Percentiles rank a stretch among this genome's conserved stretches.
Evolutionary conservation across 441 rosid species (phyloP).

Genomic region (Brassica balearica): DNA sequence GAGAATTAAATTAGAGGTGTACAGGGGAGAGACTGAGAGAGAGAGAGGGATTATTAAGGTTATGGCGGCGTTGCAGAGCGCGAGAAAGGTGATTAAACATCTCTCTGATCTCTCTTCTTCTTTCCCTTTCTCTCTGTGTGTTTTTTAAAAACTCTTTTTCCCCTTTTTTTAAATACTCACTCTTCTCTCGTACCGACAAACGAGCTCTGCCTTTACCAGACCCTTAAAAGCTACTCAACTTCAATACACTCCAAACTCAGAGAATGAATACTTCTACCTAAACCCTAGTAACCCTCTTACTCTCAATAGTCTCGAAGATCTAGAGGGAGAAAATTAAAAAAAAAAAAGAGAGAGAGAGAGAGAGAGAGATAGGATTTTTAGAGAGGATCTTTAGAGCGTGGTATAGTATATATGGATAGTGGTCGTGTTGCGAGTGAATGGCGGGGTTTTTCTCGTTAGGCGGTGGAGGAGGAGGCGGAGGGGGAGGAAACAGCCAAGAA

Average conservation of each 20-base stretch:
- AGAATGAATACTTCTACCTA: constrained; percentile 36
- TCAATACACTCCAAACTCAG: constrained; percentile 37
- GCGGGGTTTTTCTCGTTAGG: constrained; percentile 78
- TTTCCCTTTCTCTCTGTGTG: constrained; percentile 20
- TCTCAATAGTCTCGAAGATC: constrained; percentile 25
- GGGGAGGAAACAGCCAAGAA: constrained; percentile 45
- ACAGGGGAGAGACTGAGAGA: constrained; percentile 33
- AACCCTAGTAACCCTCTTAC: constrained; percentile 29
- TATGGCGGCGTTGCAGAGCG: constrained; percentile 53
- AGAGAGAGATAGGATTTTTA: neutral
- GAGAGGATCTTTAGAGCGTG: neutral
- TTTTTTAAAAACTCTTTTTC: constrained; percentile 13
- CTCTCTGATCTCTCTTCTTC: constrained; percentile 38
- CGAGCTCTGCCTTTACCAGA: constrained; percentile 33
- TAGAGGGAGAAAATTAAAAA: neutral
- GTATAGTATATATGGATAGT: constrained; percentile 29
- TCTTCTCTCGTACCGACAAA: constrained; percentile 43
- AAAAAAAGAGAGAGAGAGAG: no score
- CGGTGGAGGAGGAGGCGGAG: constrained; percentile 48
- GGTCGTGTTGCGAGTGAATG: constrained; percentile 45
- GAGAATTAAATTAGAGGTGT: constrained; percentile 43
- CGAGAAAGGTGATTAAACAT: constrained; percentile 43
- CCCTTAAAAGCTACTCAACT: constrained; percentile 34
- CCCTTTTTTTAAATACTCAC: neutral
- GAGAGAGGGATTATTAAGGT: constrained; percentile 43